phyloP scores from a whole-genome alignment of 345 rosid species.

The Arabidopsis arenosa region DNA sequence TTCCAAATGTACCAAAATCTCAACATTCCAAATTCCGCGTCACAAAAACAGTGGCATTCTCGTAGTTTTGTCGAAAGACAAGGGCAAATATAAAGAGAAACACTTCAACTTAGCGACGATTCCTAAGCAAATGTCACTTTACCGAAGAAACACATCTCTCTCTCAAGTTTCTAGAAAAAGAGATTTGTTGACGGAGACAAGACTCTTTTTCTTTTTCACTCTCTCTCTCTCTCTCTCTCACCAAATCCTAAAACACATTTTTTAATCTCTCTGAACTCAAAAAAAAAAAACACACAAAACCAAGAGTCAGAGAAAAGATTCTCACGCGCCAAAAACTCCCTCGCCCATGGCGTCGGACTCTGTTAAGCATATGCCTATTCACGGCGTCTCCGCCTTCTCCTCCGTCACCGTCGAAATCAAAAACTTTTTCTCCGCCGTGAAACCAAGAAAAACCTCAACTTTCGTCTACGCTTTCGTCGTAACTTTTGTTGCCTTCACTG shows the following conservation, averaged over 20 bases:
- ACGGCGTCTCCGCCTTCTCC: conserved; percentile 62
- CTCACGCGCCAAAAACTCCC: conserved; percentile 17
- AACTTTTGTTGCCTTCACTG: conserved; percentile 68
- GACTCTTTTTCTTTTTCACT: background rate
- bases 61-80: background rate
- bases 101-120: conserved; percentile 30
- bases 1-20: conserved; percentile 24
- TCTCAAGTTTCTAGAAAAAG: conserved; percentile 1
- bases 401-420: conserved; percentile 48
- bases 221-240: conserved; percentile 17
- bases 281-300: background rate
- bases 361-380: conserved; percentile 52
- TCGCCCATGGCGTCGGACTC: conserved; percentile 60
- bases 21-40: conserved; percentile 3
- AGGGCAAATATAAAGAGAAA: background rate
- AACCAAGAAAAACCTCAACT: conserved; percentile 59
- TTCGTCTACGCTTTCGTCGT: conserved; percentile 69
- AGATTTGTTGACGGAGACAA: conserved; percentile 11
- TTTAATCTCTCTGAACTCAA: background rate
- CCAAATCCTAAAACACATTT: background rate
- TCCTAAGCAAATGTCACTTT: conserved; percentile 36
- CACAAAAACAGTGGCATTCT: conserved; percentile 28
- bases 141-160: conserved; percentile 30
- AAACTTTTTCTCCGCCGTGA: conserved; percentile 52
- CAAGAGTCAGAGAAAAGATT: background rate